These are phyloP conservation scores for Tulasnella sp. DNA, from an alignment of 768 basidiomycete species.

Conservation along the genomic window DNA sequence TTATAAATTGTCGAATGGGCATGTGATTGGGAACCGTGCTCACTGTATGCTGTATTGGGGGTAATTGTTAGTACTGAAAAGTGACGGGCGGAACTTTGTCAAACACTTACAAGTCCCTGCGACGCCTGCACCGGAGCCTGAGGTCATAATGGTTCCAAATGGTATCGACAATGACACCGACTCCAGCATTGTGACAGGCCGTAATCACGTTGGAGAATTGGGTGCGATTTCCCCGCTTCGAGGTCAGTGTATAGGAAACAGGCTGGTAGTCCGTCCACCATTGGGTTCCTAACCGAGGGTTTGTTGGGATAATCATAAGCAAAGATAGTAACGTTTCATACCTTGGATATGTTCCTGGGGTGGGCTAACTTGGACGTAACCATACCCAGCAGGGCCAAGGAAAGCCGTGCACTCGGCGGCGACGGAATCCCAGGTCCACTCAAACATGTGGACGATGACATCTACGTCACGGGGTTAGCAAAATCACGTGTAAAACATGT, in stretches of 20 bases:
- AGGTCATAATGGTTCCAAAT: conserved; percentile 28
- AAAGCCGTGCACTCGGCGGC: conserved; percentile 20
- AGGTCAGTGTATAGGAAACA: conserved; percentile 20
- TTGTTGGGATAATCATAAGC: neutral
- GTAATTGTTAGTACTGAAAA: neutral
- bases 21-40: neutral
- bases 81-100: neutral
- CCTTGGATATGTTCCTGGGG: conserved; percentile 18
- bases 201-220: conserved; percentile 21
- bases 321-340: neutral
- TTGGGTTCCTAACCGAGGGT: neutral
- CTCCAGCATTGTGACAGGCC: conserved; percentile 21
- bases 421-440: conserved; percentile 23
- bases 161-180: conserved; percentile 21
- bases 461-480: neutral
- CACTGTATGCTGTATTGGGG: conserved; percentile 19
- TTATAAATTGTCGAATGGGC: neutral
- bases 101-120: conserved; percentile 22
- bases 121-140: conserved; percentile 22
- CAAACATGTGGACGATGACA: conserved; percentile 22
- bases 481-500: neutral
- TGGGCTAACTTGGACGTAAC: conserved; percentile 23
- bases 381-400: conserved; percentile 24
- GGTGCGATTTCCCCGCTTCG: conserved; percentile 22
- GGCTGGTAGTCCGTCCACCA: conserved; percentile 25